Base-by-base conservation (phyloP, 768 basidiomycete genomes). In the Daedaleopsis nitida region DNA sequence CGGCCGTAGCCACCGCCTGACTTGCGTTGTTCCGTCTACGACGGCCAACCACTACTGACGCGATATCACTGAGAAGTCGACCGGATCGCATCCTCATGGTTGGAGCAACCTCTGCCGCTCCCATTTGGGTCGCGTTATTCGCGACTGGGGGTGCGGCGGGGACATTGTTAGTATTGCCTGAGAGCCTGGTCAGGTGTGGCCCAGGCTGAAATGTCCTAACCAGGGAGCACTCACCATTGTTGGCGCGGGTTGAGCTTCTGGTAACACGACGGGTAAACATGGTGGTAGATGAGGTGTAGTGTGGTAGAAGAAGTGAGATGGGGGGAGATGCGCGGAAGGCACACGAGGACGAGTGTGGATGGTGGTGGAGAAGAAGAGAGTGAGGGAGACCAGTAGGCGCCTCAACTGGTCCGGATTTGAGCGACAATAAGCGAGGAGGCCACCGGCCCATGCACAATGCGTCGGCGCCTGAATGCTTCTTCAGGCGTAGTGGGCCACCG, bases 231-330 rank as follows among this genome's bases (percentile, higher is more conserved):
- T 23, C 38, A 53, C 52, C 52, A 37, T 19, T 21, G 19, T 10
- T 9, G 21, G 37, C 52, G 37, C 52, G 52, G 17, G 52, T 42
- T 7, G 21, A 12, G 38, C 52, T 53, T 23, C 52, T 53, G 17
- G 52, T 53, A 39, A 53, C 38, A 53, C 52, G 52, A 6, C 37
- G 17, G 37, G 32, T 27, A 11, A 52, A 37, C 50, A 52, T 52
- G 11, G 16, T 19, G 12, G 5, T 24, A 13, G 21, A 23, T 49
- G 19, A 14, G 21, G 23, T 21, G 19, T 23, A 21, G 19, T 49
- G 47, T 45, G 44, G 44, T 32, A 32, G 27, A 7, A 32, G 5
- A n/a, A n/a, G 17, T 45, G 17, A n/a, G 44, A 45, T 45, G 44
- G 21, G 44, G 10, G 47, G 21, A 16, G 12, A 13, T 49, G 23